A percentile compares a stretch with the other conserved stretches of the same genome.
Conservation (phyloP, 371 early-diverging fungal genomes). For the Batrachochytrium dendrobatidis region DNA sequence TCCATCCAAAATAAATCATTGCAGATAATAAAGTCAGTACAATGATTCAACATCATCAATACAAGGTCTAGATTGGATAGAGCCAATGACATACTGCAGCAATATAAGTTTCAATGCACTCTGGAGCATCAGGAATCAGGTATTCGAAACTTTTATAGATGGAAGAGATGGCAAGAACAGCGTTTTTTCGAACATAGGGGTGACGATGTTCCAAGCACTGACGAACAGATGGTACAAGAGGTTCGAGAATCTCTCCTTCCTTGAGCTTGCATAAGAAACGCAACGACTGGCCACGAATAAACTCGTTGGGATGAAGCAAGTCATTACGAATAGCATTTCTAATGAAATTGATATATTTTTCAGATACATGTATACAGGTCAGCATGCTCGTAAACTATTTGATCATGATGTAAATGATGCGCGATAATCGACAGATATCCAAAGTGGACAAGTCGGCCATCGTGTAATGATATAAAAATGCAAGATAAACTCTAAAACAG, state of each 20-base stretch:
- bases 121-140: constrained; percentile 93
- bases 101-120: constrained; percentile 74
- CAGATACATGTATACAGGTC: neutral
- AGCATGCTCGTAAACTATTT: too few relatives aligned
- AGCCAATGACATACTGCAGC: constrained; percentile 12
- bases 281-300: constrained; percentile 92
- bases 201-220: constrained; percentile 91
- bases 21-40: neutral
- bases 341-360: too few relatives aligned
- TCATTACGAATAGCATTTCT: constrained; percentile 96
- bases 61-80: neutral
- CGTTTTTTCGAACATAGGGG: constrained; percentile 96
- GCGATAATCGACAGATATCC: too few relatives aligned
- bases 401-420: too few relatives aligned
- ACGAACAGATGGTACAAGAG: constrained; percentile 82
- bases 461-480: too few relatives aligned
- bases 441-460: too few relatives aligned
- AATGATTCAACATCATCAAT: neutral
- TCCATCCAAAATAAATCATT: neutral
- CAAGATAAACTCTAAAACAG: too few relatives aligned
- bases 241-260: constrained; percentile 91
- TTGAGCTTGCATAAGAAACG: constrained; percentile 91
- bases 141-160: constrained; percentile 82
- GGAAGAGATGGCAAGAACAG: constrained; percentile 84
- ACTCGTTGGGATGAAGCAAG: constrained; percentile 98